Evolutionary conservation across 768 basidiomycete species (phyloP).

Genomic region (Russula foetens): DNA sequence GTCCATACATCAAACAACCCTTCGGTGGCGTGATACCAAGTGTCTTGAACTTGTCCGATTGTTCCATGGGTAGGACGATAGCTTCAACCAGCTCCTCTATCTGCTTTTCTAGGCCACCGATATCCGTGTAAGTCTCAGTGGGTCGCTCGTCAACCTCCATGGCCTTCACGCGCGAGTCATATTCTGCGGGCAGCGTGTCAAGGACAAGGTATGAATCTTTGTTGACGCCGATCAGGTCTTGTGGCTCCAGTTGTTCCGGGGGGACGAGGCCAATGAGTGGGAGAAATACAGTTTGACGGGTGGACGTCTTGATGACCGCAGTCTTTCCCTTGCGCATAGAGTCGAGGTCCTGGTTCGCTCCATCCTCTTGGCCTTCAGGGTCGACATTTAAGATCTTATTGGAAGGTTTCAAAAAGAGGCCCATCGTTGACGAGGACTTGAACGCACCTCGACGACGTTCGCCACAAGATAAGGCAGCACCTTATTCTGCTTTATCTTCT

Average conservation of each 20-base stretch:
- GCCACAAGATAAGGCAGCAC: constrained; percentile 96
- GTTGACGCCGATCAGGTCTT: constrained; percentile 97
- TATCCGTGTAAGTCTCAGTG: constrained; percentile 94
- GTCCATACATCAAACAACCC: constrained; percentile 97
- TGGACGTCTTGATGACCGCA: constrained; percentile 98
- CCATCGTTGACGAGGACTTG: not conserved
- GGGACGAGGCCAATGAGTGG: constrained; percentile 97
- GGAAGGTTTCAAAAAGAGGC: not conserved
- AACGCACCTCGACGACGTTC: constrained; percentile 88
- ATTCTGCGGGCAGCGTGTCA: constrained; percentile 93
- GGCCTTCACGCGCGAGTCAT: constrained; percentile 96
- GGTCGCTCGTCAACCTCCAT: constrained; percentile 99
- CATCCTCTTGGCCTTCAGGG: constrained; percentile 88
- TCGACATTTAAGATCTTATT: constrained; percentile 86
- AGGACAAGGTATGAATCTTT: constrained; percentile 98
- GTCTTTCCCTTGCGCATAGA: constrained; percentile 97
- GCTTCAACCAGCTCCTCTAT: constrained; percentile 98
- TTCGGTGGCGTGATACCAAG: constrained; percentile 98
- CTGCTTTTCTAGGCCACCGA: constrained; percentile 98
- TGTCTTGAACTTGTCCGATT: constrained; percentile 96
- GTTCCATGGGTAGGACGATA: constrained; percentile 97
- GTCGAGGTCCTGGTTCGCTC: constrained; percentile 91
- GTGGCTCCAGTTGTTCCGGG: constrained; percentile 79
- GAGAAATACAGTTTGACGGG: constrained; percentile 96
- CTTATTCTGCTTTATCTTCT: constrained; percentile 99